Evolutionary conservation across 2,329 filamentous ascomycete genomes (phyloP), one percentile per base, ranked within the genome.

Genomic region (Botrytis medusae): DNA sequence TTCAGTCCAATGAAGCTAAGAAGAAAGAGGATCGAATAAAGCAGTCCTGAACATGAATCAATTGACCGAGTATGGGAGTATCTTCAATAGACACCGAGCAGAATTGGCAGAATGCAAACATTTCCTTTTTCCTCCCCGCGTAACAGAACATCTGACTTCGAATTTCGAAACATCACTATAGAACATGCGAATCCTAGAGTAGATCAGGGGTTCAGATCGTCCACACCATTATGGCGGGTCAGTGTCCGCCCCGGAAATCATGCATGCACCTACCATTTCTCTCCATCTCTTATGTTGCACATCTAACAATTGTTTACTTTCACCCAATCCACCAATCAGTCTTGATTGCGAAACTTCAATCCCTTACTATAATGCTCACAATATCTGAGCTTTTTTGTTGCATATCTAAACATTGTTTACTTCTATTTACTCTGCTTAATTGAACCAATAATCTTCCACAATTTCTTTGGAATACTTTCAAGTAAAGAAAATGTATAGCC

Each of bases 371-470:
- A n/a, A 62, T 40, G 8, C 18, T n/a, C 25, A 18, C 10, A 14
- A n/a, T n/a, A n/a, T 2, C 34, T n/a, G 25, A n/a, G n/a, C 18
- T 6, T 44, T 29, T 63, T 29, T 67, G 63, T 67, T 67, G 63
- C 63, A 67, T 4, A 29, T 67, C 63, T 67, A 10, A 16, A 51
- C 16, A 51, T 67, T 67, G 63, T 67, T 67, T 51, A 67, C 61
- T 29, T 44, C 42, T 46, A 42, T 63, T 63, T 63, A 63, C 63
- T 37, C 40, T 12, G 46, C 4, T 40, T 9, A 9, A 51, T 3
- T n/a, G 4, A 51, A 40, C 64, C 46, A 68, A 68, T 68, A 25
- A 40, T 18, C 14, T 29, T 29, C 37, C 46, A 12, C 1, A 5
- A 20, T 67, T 67, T 34, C 22, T n/a, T 10, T 22, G 9, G 18